Evolutionary conservation across 768 basidiomycete species (phyloP).

Genomic region (Hygrocybe coccinea): DNA sequence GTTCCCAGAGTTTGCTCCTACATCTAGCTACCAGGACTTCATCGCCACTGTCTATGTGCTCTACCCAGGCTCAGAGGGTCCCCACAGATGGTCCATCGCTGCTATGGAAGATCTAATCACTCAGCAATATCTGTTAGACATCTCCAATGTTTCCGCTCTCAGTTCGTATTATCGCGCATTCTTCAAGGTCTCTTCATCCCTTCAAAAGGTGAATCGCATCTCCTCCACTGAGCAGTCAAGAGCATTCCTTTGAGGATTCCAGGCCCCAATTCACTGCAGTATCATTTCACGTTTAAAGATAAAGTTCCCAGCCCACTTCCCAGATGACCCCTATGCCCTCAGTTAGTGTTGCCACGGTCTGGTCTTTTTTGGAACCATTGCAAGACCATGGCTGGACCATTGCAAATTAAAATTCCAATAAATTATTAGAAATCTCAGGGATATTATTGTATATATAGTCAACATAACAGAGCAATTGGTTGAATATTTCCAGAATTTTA

Average conservation of each 20-base stretch:
- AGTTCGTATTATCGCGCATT: slow-evolving; percentile 21
- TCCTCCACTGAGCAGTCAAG: slow-evolving; percentile 16
- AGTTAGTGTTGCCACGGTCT: no score
- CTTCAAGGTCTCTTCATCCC: slow-evolving; percentile 14
- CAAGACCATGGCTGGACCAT: no score
- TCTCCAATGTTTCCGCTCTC: slow-evolving; percentile 10
- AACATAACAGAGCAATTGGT: no score
- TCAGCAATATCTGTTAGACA: slow-evolving; percentile 12
- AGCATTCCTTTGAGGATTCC: slow-evolving; percentile 15
- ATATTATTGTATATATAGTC: no score
- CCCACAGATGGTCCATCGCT: slow-evolving; percentile 12
- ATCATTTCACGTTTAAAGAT: slow-evolving; percentile 13
- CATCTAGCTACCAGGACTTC: slow-evolving; percentile 17
- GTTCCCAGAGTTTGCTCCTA: slow-evolving; percentile 6
- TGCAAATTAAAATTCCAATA: no score
- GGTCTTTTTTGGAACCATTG: no score
- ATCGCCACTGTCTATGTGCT: slow-evolving; percentile 19
- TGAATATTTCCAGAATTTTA: no score
- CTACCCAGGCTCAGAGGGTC: slow-evolving; percentile 18
- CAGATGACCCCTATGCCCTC: slow-evolving; percentile 10
- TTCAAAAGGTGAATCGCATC: slow-evolving; percentile 12
- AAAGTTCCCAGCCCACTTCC: slow-evolving; percentile 18
- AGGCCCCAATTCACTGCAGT: background rate
- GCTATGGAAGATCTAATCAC: slow-evolving; percentile 22
- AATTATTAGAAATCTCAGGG: no score